Conservation (phyloP, 2,329 filamentous ascomycete genomes). For the Zymoseptoria crescenta region DNA sequence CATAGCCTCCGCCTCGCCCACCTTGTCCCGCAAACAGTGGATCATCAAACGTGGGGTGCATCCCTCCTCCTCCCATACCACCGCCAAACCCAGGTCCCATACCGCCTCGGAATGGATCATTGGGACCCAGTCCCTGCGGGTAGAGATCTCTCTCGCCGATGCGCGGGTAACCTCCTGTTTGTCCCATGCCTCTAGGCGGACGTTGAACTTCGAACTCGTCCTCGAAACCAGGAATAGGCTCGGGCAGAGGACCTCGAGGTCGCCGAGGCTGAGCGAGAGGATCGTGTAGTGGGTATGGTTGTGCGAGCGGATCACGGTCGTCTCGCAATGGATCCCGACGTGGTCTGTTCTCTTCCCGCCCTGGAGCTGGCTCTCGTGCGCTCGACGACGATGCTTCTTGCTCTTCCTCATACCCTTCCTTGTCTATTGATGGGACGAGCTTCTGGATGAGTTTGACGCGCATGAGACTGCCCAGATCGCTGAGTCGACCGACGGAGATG, state of each 20-base stretch:
- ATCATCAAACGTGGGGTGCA: slow-evolving; percentile 95
- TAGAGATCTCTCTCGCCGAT: slow-evolving; percentile 85
- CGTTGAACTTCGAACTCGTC: slow-evolving; percentile 81
- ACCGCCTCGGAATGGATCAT: slow-evolving; percentile 68
- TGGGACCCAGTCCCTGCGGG: slow-evolving; percentile 74
- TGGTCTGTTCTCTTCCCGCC: slow-evolving; percentile 25
- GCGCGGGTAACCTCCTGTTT: slow-evolving; percentile 33
- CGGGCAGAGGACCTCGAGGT: slow-evolving; percentile 57
- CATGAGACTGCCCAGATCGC: slow-evolving; percentile 60
- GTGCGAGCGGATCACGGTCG: slow-evolving; percentile 52
- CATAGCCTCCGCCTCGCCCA: slow-evolving; percentile 44
- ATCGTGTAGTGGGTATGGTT: slow-evolving; percentile 54
- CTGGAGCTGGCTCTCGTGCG: slow-evolving; percentile 14
- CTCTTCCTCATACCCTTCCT: slow-evolving; percentile 67
- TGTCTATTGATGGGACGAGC: slow-evolving; percentile 67
- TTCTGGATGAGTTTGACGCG: slow-evolving; percentile 78
- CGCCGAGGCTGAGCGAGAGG: slow-evolving; percentile 46
- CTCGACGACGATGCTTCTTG: slow-evolving; percentile 12
- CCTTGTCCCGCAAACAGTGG: slow-evolving; percentile 62
- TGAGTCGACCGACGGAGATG: slow-evolving; percentile 62
- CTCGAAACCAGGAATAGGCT: slow-evolving; percentile 79
- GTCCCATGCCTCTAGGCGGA: slow-evolving; percentile 46
- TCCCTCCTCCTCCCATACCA: slow-evolving; percentile 58
- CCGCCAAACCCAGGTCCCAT: slow-evolving; percentile 49
- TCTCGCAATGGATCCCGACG: slow-evolving; percentile 44